These are phyloP conservation scores for Zychaea mexicana DNA, from an alignment of 371 early-diverging fungal species.

Conservation along the genomic window DNA sequence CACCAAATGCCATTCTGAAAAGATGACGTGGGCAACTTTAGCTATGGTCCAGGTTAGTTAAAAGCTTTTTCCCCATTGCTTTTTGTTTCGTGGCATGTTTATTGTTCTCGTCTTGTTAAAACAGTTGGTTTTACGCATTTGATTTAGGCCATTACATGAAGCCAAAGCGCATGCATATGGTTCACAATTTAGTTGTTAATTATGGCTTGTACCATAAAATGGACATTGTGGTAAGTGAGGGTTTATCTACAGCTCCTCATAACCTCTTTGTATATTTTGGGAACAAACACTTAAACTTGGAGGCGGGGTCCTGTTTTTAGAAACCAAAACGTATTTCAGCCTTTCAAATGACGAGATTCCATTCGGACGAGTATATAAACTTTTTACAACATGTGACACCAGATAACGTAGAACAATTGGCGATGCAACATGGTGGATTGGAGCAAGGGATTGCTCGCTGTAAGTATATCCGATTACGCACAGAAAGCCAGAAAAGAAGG, in stretches of 20 bases:
- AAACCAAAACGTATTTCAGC: conserved; percentile 88
- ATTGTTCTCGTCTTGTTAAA: background rate
- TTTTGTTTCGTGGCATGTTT: no score
- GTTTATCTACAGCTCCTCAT: background rate
- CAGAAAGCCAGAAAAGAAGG: no score
- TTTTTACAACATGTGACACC: conserved; percentile 95
- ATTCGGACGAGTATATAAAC: conserved; percentile 99
- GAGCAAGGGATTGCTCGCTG: conserved; percentile 73
- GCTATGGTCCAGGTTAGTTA: conserved; percentile 78
- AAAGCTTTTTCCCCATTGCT: background rate
- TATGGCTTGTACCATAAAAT: conserved; percentile 97
- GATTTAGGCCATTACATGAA: conserved; percentile 96
- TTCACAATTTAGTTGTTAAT: conserved; percentile 95
- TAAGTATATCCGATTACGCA: conserved; percentile 31
- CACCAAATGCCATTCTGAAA: background rate
- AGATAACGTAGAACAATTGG: conserved; percentile 85
- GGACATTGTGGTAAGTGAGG: conserved; percentile 77
- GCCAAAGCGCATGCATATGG: conserved; percentile 98
- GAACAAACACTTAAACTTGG: no score
- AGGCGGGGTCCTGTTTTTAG: conserved; percentile 44
- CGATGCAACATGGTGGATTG: conserved; percentile 70
- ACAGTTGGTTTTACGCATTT: conserved; percentile 4
- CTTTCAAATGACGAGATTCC: conserved; percentile 98
- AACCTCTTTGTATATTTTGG: no score
- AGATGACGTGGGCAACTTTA: conserved; percentile 89